Conservation (phyloP, 2,329 filamentous ascomycete genomes). For the Thermothelomyces thermophilus region DNA sequence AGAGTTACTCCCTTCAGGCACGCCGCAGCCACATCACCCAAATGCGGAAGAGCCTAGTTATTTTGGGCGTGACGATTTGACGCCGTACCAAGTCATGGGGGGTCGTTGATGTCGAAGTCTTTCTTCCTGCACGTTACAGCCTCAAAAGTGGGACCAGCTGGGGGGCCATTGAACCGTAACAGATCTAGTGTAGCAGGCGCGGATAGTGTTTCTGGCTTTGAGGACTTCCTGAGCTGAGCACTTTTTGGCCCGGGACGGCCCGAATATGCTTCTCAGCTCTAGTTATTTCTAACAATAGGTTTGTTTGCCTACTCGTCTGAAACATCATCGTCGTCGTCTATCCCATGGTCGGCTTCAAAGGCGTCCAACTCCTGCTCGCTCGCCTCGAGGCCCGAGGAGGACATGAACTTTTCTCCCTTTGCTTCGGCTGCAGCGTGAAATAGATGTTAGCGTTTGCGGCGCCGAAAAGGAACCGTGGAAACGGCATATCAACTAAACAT, state of each 20-base stretch:
- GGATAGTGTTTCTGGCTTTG: too few species aligned
- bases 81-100: too few species aligned
- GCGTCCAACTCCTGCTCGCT: constrained; percentile 55
- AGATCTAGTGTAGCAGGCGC: too few species aligned
- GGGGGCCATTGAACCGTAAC: too few species aligned
- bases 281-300: not conserved
- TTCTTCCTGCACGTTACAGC: too few species aligned
- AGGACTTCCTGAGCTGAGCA: too few species aligned
- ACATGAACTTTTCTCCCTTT: constrained; percentile 62
- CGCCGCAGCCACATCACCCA: too few species aligned
- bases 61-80: too few species aligned
- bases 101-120: too few species aligned
- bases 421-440: constrained; percentile 47
- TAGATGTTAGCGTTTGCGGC: constrained; percentile 6
- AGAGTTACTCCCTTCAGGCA: too few species aligned
- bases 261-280: not conserved
- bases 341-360: constrained; percentile 32
- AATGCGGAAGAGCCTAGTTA: too few species aligned
- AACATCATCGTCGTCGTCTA: constrained; percentile 12
- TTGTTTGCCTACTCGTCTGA: not conserved
- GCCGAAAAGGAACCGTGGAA: not conserved
- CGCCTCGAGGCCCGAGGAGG: constrained; percentile 58
- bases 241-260: not conserved
- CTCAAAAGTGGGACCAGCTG: too few species aligned
- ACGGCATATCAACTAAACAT: not conserved